A percentile compares a stretch with the other conserved stretches of the same genome.
Evolutionary conservation across 495 filamentous ascomycete species (phyloP).

Genomic region (Neurospora terricola): DNA sequence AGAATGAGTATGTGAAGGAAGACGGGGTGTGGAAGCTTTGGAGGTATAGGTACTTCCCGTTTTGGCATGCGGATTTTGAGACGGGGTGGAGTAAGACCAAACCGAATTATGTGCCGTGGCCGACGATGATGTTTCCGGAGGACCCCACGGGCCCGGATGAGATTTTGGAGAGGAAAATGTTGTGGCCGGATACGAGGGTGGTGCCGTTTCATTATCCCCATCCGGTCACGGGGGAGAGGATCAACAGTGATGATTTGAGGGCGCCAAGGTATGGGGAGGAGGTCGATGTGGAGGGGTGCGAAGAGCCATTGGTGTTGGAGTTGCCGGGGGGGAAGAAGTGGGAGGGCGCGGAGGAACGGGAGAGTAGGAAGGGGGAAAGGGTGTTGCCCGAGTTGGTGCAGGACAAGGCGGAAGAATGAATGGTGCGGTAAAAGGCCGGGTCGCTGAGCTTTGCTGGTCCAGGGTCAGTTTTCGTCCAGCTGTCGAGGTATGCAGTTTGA

Average conservation of each 20-base stretch:
- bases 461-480: neutral
- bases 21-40: constrained; percentile 46
- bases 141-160: constrained; percentile 43
- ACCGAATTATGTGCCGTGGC: constrained; percentile 42
- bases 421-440: neutral
- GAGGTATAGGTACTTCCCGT: constrained; percentile 45
- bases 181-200: constrained; percentile 47
- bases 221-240: constrained; percentile 38
- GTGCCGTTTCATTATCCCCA: constrained; percentile 48
- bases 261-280: constrained; percentile 37
- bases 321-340: constrained; percentile 31
- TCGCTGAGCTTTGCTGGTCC: neutral
- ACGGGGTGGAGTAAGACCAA: constrained; percentile 43
- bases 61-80: constrained; percentile 46
- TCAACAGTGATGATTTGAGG: constrained; percentile 35
- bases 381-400: constrained; percentile 33
- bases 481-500: neutral
- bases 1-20: constrained; percentile 48
- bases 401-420: constrained; percentile 10
- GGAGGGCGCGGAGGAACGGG: constrained; percentile 17
- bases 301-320: constrained; percentile 31
- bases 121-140: constrained; percentile 32
- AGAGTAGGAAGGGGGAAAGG: constrained; percentile 24
- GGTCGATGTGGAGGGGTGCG: constrained; percentile 12
- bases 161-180: constrained; percentile 41